A percentile compares a stretch with the other conserved stretches of the same genome.
Evolutionary conservation across 2,329 filamentous ascomycete species (phyloP).

Genomic region (Gremmenia infestans): DNA sequence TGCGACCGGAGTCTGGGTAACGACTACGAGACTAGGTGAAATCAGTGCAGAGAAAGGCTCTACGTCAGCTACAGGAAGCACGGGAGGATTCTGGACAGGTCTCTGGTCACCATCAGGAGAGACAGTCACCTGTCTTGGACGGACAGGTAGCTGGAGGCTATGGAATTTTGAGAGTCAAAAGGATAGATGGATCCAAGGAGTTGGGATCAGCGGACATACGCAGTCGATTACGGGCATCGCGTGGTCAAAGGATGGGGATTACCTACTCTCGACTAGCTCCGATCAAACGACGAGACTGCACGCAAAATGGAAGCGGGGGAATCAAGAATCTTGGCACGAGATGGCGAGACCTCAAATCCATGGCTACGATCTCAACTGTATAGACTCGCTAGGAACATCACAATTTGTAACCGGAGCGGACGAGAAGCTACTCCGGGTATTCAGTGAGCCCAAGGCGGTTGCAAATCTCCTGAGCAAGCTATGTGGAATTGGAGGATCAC

Average conservation of each 20-base stretch:
- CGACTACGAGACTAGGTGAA: slow-evolving; percentile 78
- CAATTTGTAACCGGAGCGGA: slow-evolving; percentile 94
- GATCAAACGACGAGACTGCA: slow-evolving; percentile 93
- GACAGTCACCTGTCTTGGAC: slow-evolving; percentile 74
- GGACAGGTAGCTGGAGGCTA: slow-evolving; percentile 88
- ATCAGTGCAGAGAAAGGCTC: slow-evolving; percentile 94
- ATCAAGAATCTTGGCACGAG: slow-evolving; percentile 76
- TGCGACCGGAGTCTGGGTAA: slow-evolving; percentile 85
- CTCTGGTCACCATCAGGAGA: slow-evolving; percentile 79
- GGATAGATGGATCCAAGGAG: slow-evolving; percentile 69
- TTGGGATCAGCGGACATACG: slow-evolving; percentile 81
- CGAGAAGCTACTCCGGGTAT: slow-evolving; percentile 96
- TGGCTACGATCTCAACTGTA: slow-evolving; percentile 95
- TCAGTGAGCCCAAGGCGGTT: slow-evolving; percentile 80
- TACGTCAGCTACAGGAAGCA: slow-evolving; percentile 91
- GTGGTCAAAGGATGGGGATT: slow-evolving; percentile 79
- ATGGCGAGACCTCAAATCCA: slow-evolving; percentile 95
- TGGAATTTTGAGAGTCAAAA: slow-evolving; percentile 62
- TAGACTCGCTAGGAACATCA: slow-evolving; percentile 66
- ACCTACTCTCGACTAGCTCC: slow-evolving; percentile 80
- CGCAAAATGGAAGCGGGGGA: slow-evolving; percentile 63
- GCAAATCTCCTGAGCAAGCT: slow-evolving; percentile 67
- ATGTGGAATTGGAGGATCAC: slow-evolving; percentile 49
- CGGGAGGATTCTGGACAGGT: slow-evolving; percentile 93
- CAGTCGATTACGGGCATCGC: slow-evolving; percentile 74